Evolutionary conservation across 164 flowering plant species (phyloP), one percentile per base, ranked within the genome.

Genomic region (Aristolochia californica): DNA sequence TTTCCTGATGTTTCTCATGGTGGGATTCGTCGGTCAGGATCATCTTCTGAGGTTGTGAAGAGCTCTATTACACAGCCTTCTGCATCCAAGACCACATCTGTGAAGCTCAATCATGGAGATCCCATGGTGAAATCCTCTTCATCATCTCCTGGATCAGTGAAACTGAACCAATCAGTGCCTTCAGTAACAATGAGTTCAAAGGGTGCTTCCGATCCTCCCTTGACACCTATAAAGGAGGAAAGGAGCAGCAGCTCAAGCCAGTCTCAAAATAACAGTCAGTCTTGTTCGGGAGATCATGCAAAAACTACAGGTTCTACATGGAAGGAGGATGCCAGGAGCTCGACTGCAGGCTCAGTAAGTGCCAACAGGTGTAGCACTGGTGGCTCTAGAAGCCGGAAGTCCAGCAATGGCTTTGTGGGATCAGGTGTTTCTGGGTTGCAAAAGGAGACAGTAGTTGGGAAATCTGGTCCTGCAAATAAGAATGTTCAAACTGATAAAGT

Each of bases 191-290:
- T 27, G 22, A 63, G 54, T 62, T 65, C 63, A 22, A 77, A 70
- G 61, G 81, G 73, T 62, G 26, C 59, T 30, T 45, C 73, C 24
- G 86, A 81, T 59, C 24, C 48, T 24, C 76, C 71, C 55, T 63
- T 63, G 13, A 20, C 78, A 24, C 51, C 67, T 17, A 44, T 65
- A 18, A 80, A 56, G 64, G 87, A 78, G 63, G 84, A 80, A 44
- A 80, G 71, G 62, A 77, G 87, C 62, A 78, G 80, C 63, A 80
- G 90, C 60, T 89, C 97, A 45, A 80, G 95, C 72, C 96, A 84
- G 60, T 87, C 93, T 26, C 97, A 82, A 51, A 91, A 77, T 69
- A 77, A 80, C 53, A 82, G 93, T 62, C 98, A 83, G 52, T 82
- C 96, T 44, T 75, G 77, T 72, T 82, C 88, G 1, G 78, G 86